Evolutionary conservation across 495 filamentous ascomycete genomes (phyloP).

Genomic region (Lepidopterella palustris): DNA sequence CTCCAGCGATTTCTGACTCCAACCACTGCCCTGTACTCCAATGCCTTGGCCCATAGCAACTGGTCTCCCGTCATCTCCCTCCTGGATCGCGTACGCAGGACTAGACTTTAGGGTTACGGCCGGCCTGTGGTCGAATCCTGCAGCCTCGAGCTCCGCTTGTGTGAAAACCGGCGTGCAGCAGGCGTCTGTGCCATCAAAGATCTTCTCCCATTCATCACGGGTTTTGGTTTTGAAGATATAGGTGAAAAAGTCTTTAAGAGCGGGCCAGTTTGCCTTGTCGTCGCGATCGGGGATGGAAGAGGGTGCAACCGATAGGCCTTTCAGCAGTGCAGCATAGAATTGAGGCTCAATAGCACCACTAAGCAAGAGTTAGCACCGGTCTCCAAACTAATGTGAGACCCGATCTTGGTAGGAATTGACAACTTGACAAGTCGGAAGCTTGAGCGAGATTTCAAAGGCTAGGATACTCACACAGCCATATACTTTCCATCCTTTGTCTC

Average conservation of each 20-base stretch:
- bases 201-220: slow-evolving; percentile 69
- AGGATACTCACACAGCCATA: slow-evolving; percentile 59
- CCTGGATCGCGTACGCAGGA: slow-evolving; percentile 51
- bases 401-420: too few species aligned
- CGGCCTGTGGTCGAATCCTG: slow-evolving; percentile 67
- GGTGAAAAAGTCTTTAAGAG: slow-evolving; percentile 54
- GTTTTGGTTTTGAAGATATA: slow-evolving; percentile 64
- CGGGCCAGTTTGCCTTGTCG: slow-evolving; percentile 59
- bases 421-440: too few species aligned
- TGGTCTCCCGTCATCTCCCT: slow-evolving; percentile 29
- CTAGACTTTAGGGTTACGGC: slow-evolving; percentile 61
- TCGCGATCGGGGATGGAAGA: slow-evolving; percentile 48
- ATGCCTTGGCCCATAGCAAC: slow-evolving; percentile 48
- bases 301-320: slow-evolving; percentile 53
- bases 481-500: slow-evolving; percentile 73
- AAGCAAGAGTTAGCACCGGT: not conserved
- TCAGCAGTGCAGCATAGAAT: slow-evolving; percentile 66
- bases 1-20: slow-evolving; percentile 51
- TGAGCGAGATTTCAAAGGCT: not conserved
- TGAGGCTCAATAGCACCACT: slow-evolving; percentile 76
- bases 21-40: slow-evolving; percentile 41
- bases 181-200: slow-evolving; percentile 87
- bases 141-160: slow-evolving; percentile 61
- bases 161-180: slow-evolving; percentile 83
- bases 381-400: not conserved